Conservation (phyloP, 139 green algal genomes). For the Chlamydomonas applanata region DNA sequence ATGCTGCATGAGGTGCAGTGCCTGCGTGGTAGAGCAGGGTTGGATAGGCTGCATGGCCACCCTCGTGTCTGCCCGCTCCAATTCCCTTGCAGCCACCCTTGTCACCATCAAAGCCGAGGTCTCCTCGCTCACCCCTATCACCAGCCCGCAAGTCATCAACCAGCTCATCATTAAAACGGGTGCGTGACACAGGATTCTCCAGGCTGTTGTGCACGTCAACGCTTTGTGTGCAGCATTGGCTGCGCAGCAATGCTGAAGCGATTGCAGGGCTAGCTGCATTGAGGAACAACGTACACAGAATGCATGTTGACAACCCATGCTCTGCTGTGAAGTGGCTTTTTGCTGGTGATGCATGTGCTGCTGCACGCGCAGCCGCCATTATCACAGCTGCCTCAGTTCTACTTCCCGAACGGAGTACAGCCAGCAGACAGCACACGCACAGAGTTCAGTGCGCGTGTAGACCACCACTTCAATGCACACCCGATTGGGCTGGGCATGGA, state of each 20-base stretch:
- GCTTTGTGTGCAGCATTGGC: no score
- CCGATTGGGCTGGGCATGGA: slow-evolving; percentile 55
- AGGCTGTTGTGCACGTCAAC: no score
- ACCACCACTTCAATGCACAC: slow-evolving; percentile 46
- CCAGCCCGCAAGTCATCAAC: slow-evolving; percentile 36
- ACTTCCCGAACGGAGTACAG: slow-evolving; percentile 58
- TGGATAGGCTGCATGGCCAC: no score
- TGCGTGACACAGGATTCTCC: slow-evolving; percentile 17
- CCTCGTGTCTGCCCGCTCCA: neutral
- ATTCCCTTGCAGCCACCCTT: slow-evolving; percentile 73
- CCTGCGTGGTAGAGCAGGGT: no score
- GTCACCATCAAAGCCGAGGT: slow-evolving; percentile 74
- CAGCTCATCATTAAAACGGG: slow-evolving; percentile 34
- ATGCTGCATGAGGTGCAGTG: no score
- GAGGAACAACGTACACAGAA: no score
- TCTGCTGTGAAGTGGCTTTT: neutral
- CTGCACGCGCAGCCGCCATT: slow-evolving; percentile 20
- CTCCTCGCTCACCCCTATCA: slow-evolving; percentile 58
- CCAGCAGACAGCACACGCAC: neutral
- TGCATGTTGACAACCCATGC: no score
- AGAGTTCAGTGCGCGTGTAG: slow-evolving; percentile 37
- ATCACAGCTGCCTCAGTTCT: slow-evolving; percentile 78
- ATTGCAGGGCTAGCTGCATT: no score
- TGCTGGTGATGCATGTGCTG: neutral
- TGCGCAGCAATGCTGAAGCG: no score